Base-by-base conservation (phyloP, 2,329 filamentous ascomycete genomes). In the Xylaria arbuscula region DNA sequence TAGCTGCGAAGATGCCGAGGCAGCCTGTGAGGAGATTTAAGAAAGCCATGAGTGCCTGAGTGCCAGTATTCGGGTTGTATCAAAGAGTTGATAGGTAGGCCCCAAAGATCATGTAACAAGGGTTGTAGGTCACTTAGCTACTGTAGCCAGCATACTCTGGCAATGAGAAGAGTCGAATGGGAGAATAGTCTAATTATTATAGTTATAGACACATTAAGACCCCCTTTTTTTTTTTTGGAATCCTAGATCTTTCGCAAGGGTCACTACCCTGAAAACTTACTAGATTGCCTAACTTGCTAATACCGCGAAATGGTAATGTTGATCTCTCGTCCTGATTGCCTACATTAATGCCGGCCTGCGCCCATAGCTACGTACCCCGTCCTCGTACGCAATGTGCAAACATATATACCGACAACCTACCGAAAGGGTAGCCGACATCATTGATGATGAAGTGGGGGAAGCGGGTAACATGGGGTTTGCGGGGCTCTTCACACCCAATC, bases 401-500 rank as follows among this genome's bases (percentile, higher is more conserved):
- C n/a, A n/a, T n/a, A n/a, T n/a, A n/a, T n/a, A n/a, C n/a, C n/a
- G n/a, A n/a, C n/a, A n/a, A n/a, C n/a, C n/a, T n/a, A n/a, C n/a
- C n/a, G n/a, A 47, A 47, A 19, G 19, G 17, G 45, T 5, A 3
- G 19, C 45, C 45, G 45, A 10, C 19, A 5, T n/a, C 45, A 4
- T 11, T 47, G 10, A 19, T 47, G 45, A 17, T n/a, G 45, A 47
- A 19, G 45, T 47, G 45, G 45, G 45, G 45, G 45, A 47, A 47
- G 45, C 45, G 45, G 45, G 45, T n/a, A 47, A 47, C 10, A 47
- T 19, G 45, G 45, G 17, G 45, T 47, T 47, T 47, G 4, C 22
- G 45, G 45, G 19, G 45, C 17, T 47, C 45, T 47, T 47, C 45
- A 47, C 45, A 19, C 17, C 45, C 45, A 47, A 47, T 47, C 45